Percentiles rank a stretch among this genome's conserved stretches.
Evolutionary conservation across 2,329 filamentous ascomycete genomes (phyloP).

Genomic region (Pezicula radicicola): DNA sequence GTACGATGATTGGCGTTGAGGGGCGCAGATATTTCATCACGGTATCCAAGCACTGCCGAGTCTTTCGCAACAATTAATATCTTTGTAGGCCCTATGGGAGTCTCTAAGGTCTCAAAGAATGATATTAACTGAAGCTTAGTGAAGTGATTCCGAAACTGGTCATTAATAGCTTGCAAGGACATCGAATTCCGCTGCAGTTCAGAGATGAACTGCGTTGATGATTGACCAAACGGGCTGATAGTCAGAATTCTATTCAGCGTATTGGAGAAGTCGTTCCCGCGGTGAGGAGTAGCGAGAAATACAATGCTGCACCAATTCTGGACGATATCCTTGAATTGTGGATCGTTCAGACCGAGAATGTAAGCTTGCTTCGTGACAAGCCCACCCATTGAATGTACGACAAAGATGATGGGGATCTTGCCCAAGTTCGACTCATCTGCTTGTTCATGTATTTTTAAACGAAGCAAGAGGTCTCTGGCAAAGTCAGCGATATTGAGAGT

Average conservation of each 20-base stretch:
- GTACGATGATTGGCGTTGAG: constrained; percentile 29
- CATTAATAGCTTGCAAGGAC: constrained; percentile 28
- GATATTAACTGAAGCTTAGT: constrained; percentile 29
- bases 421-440: constrained; percentile 8
- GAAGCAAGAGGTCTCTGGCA: constrained; percentile 27
- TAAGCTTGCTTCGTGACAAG: constrained; percentile 28
- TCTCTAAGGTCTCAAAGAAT: constrained; percentile 32
- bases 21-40: constrained; percentile 18
- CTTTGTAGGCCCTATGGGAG: constrained; percentile 7
- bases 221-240: neutral
- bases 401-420: constrained; percentile 17
- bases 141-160: constrained; percentile 28
- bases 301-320: constrained; percentile 17
- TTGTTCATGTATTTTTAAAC: constrained; percentile 16
- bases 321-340: constrained; percentile 11
- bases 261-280: constrained; percentile 22
- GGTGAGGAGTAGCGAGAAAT: constrained; percentile 32
- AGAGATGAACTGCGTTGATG: constrained; percentile 18
- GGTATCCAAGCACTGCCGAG: constrained; percentile 27
- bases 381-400: constrained; percentile 33
- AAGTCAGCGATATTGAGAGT: constrained; percentile 29
- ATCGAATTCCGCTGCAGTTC: constrained; percentile 20
- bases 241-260: neutral
- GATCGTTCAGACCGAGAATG: constrained; percentile 20
- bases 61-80: constrained; percentile 23